Conservation (phyloP, 306 rosid genomes). For the Inga oerstediana region DNA sequence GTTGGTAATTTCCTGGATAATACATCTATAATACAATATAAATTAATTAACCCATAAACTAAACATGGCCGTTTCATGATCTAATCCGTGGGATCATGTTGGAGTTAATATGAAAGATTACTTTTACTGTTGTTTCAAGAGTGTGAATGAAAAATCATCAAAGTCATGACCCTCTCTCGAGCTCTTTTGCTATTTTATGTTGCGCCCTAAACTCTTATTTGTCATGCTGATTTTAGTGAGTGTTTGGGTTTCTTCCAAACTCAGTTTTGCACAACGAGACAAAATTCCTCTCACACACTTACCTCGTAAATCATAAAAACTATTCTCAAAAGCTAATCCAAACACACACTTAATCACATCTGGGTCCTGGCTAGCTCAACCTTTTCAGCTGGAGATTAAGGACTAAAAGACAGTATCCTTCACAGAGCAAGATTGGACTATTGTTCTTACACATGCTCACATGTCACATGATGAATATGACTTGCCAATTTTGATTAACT, state of each 20-base stretch:
- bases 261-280: no score
- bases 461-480: conserved; percentile 45
- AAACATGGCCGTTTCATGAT: not conserved
- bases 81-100: not conserved
- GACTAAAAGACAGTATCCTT: conserved; percentile 10
- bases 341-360: not conserved
- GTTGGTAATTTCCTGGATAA: not conserved
- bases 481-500: conserved; percentile 21
- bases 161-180: not conserved
- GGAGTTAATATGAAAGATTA: not conserved
- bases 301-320: no score
- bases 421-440: conserved; percentile 53
- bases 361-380: conserved; percentile 17
- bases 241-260: no score
- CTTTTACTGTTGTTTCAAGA: not conserved
- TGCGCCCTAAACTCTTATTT: conserved; percentile 11
- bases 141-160: not conserved
- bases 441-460: conserved; percentile 59
- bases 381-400: conserved; percentile 12
- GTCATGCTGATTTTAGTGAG: not conserved
- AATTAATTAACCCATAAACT: not conserved
- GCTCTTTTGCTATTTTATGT: not conserved
- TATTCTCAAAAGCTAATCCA: no score
- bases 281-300: no score
- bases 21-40: not conserved